phyloP scores from a whole-genome alignment of 2,329 filamentous ascomycete species.

The Pseudofabraea citricarpa region DNA sequence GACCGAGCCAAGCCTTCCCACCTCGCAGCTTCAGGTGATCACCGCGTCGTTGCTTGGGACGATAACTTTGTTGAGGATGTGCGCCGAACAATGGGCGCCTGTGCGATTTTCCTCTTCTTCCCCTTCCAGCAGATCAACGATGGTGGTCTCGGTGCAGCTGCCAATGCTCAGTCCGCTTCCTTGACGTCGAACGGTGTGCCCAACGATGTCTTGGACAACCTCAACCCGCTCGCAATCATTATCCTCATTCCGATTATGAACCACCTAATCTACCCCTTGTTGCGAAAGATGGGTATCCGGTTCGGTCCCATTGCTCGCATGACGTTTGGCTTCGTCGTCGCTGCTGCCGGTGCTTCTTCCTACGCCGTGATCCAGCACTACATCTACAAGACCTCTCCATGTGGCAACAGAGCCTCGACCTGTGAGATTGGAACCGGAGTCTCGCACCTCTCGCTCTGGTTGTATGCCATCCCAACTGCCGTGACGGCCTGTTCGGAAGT shows the following conservation, averaged over 20 bases:
- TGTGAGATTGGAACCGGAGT: constrained; percentile 44
- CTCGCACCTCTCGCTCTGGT: constrained; percentile 56
- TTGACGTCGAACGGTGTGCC: constrained; percentile 65
- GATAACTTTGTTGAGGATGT: constrained; percentile 78
- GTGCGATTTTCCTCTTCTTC: constrained; percentile 57
- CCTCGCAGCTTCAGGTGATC: constrained; percentile 39
- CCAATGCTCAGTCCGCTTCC: constrained; percentile 72
- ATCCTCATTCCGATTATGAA: constrained; percentile 70
- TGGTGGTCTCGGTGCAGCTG: constrained; percentile 70
- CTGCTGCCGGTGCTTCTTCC: constrained; percentile 54
- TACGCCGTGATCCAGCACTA: constrained; percentile 52
- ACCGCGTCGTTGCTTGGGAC: constrained; percentile 59
- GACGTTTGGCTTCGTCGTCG: constrained; percentile 61
- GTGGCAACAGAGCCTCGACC: constrained; percentile 38
- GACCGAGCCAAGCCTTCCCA: constrained; percentile 61
- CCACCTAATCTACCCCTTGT: constrained; percentile 58
- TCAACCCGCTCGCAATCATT: constrained; percentile 72
- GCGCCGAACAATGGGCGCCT: constrained; percentile 61
- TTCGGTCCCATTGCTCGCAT: constrained; percentile 75
- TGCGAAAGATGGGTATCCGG: constrained; percentile 55
- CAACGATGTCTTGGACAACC: constrained; percentile 71
- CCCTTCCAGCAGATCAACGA: constrained; percentile 32
- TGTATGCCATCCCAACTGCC: constrained; percentile 40
- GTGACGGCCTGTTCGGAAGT: constrained; percentile 53
- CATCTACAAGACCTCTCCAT: constrained; percentile 58